A percentile compares a stretch with the other conserved stretches of the same genome.
phyloP scores from a whole-genome alignment of 2,329 filamentous ascomycete species.

The Blumeria graminis region DNA sequence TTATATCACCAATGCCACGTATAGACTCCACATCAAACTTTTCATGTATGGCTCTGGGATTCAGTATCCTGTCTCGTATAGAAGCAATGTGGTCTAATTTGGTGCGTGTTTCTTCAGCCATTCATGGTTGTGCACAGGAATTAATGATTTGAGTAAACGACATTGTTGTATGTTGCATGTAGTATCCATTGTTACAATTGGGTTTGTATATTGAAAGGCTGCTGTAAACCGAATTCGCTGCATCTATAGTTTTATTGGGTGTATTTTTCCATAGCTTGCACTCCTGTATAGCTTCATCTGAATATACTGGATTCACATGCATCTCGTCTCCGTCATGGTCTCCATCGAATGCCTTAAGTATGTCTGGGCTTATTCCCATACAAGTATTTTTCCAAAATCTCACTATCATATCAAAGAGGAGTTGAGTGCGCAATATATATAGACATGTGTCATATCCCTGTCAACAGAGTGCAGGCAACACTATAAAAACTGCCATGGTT shows the following conservation, averaged over 20 bases:
- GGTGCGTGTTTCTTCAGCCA: no score
- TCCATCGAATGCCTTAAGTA: background rate
- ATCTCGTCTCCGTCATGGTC: background rate
- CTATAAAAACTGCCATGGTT: no score
- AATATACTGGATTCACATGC: background rate
- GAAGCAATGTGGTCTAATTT: no score
- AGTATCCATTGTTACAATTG: background rate
- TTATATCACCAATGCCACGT: background rate
- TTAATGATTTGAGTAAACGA: no score
- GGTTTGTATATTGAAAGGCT: background rate
- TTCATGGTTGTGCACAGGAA: no score
- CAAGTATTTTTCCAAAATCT: background rate
- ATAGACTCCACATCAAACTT: background rate
- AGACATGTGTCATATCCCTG: no score
- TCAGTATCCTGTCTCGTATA: no score
- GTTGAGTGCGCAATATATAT: no score
- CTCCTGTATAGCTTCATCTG: background rate
- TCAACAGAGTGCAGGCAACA: no score
- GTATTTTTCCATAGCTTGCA: background rate
- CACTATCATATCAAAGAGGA: no score
- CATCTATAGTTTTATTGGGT: background rate
- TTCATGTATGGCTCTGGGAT: no score
- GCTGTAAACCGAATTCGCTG: background rate
- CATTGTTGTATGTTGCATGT: background rate
- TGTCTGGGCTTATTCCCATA: background rate